phyloP scores from a whole-genome alignment of 192 early-diverging fungal species.

The Gonapodya sp. region DNA sequence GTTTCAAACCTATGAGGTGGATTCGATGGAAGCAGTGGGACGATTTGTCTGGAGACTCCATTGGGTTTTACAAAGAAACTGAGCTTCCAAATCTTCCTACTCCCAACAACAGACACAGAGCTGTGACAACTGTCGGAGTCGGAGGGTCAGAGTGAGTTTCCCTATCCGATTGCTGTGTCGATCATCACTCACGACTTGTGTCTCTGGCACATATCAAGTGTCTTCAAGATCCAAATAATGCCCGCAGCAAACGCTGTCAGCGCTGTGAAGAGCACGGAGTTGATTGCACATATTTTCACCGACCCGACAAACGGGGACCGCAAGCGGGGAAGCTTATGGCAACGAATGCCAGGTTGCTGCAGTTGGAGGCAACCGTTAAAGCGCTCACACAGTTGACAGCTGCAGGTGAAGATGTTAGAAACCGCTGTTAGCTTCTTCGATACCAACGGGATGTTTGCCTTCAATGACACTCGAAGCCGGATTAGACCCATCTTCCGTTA shows the following conservation, averaged over 20 bases:
- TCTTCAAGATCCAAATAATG: not conserved
- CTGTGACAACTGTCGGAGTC: not conserved
- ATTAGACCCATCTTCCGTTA: not conserved
- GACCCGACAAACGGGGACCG: not conserved
- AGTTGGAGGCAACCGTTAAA: not conserved
- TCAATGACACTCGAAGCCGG: not conserved
- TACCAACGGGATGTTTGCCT: too few relatives aligned
- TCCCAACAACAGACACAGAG: not conserved
- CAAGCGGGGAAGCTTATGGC: not conserved
- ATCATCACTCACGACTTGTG: not conserved
- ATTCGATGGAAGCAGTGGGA: too few relatives aligned
- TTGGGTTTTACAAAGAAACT: too few relatives aligned
- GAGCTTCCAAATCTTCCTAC: not conserved
- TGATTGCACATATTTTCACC: not conserved
- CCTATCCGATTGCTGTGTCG: too few relatives aligned
- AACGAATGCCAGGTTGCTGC: not conserved
- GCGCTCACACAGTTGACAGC: not conserved
- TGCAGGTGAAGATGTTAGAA: not conserved
- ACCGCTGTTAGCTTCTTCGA: too few relatives aligned
- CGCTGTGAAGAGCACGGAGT: not conserved
- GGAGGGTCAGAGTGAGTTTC: not conserved
- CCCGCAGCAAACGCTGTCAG: not conserved
- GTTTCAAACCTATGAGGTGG: too few relatives aligned
- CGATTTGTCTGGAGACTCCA: too few relatives aligned
- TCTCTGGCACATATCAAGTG: not conserved